Conservation (phyloP, 371 early-diverging fungal genomes). For the Mucor irregularis region DNA sequence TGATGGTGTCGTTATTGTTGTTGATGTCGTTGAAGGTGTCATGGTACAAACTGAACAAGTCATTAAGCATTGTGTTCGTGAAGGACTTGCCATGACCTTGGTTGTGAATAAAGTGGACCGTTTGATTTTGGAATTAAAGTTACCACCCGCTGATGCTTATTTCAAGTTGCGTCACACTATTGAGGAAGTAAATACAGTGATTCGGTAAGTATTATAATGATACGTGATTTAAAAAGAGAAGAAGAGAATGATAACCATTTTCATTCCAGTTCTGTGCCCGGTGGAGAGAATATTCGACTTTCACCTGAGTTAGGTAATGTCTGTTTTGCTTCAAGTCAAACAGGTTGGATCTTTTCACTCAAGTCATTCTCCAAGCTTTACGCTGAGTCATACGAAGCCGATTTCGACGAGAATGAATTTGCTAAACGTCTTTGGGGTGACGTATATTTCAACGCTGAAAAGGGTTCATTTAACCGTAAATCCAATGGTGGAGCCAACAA, state of each 20-base stretch:
- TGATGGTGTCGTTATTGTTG: constrained; percentile 94
- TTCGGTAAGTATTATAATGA: constrained; percentile 48
- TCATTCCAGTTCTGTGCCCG: constrained; percentile 38
- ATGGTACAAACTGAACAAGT: constrained; percentile 93
- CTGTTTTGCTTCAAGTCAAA: constrained; percentile 90
- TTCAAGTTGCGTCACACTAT: constrained; percentile 93
- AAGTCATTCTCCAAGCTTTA: constrained; percentile 93
- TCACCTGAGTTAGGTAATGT: constrained; percentile 97
- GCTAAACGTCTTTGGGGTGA: constrained; percentile 96
- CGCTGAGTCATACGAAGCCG: constrained; percentile 70
- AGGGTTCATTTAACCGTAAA: constrained; percentile 80
- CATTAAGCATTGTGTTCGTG: constrained; percentile 82
- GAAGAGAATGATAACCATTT: not conserved
- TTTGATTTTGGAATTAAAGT: constrained; percentile 90
- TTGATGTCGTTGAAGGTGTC: constrained; percentile 96
- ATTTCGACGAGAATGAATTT: constrained; percentile 79
- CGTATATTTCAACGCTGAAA: constrained; percentile 83
- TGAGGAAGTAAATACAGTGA: constrained; percentile 91
- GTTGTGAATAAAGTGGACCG: constrained; percentile 97
- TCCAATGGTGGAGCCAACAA: constrained; percentile 55
- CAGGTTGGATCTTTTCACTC: constrained; percentile 95
- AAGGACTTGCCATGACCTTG: constrained; percentile 79
- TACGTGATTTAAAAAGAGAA: not conserved
- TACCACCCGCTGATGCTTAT: constrained; percentile 96
- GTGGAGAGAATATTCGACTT: constrained; percentile 64